Conservation (phyloP, 305 asterid genomes). For the Petunia hybrid region DNA sequence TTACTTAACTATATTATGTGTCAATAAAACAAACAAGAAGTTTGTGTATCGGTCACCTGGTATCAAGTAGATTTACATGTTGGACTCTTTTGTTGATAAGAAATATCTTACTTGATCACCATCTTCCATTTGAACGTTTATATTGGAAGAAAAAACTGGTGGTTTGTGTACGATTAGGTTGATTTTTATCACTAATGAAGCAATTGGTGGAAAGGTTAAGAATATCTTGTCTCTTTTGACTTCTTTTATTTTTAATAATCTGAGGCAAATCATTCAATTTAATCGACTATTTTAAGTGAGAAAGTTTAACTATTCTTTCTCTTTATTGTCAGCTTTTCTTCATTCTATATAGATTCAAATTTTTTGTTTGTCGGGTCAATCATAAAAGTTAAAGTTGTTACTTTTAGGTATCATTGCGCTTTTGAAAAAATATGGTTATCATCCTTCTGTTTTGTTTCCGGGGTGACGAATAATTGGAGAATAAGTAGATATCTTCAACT, state of each 20-base stretch:
- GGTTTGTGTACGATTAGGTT: slow-evolving; percentile 4
- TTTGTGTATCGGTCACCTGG: neutral
- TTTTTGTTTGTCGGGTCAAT: neutral
- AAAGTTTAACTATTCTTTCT: neutral
- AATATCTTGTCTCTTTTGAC: neutral
- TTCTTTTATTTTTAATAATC: neutral
- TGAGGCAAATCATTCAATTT: neutral
- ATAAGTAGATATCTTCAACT: neutral
- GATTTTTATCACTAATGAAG: neutral
- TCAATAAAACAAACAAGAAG: neutral
- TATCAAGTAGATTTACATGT: neutral
- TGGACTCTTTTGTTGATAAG: too few relatives aligned
- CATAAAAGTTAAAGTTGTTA: neutral
- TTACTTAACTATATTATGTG: neutral
- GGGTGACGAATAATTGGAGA: neutral
- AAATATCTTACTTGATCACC: neutral
- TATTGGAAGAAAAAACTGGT: neutral
- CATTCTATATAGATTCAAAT: neutral
- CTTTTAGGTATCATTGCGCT: neutral
- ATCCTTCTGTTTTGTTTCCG: neutral
- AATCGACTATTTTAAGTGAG: neutral
- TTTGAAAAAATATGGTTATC: too few relatives aligned
- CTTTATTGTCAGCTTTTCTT: neutral
- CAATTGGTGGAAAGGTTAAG: neutral
- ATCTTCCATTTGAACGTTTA: neutral